Base-by-base conservation (phyloP, 1,284 basidiomycete genomes). In the Pseudozyma tsukubaensis region DNA sequence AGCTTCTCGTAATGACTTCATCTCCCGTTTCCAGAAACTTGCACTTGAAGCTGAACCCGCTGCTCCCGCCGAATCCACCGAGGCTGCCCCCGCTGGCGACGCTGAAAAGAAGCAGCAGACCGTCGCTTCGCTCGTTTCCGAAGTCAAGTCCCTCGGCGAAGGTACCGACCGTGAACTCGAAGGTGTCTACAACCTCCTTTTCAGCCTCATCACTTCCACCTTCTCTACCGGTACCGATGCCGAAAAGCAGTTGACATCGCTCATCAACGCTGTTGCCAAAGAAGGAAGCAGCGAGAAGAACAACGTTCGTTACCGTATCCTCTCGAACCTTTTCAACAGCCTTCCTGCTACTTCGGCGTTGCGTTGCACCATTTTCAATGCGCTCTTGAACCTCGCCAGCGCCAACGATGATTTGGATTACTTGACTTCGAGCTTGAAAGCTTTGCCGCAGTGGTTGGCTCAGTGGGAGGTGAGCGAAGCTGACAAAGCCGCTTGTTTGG, bases 321-420 rank as follows among this genome's bases (percentile, higher is more conserved):
- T 84, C 14, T 72, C 80, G 24, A 84, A 84, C 77, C 65, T 81
- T 14, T 84, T 79, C 77, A 84, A 84, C 73, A 54, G 72, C 32
- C 60, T 84, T 24, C 71, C 78, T 2, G 32, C 77, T 9, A 29
- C 52, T 3, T 81, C 81, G 18, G 35, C 78, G 12, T 45, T 77
- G 51, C 83, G 83, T 8, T 60, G 76, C 35, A 19, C 48, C 24
- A 68, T 79, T 21, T 83, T 83, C 59, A 60, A 57, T 48, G 62
- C 79, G 13, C 64, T 84, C 18, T 60, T 84, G 29, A 44, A 64
- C 24, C 59, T 83, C 10, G 80, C 76, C n/a, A 55, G 77, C 7
- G 47, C 61, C 45, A 81, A 83, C 52, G 83, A 82, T 36, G 83
- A 84, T 48, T 54, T 84, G 36, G 81, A 83, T 66, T 75, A 77